Base-by-base conservation (phyloP, 306 rosid species). In the Sicyos edulis region DNA sequence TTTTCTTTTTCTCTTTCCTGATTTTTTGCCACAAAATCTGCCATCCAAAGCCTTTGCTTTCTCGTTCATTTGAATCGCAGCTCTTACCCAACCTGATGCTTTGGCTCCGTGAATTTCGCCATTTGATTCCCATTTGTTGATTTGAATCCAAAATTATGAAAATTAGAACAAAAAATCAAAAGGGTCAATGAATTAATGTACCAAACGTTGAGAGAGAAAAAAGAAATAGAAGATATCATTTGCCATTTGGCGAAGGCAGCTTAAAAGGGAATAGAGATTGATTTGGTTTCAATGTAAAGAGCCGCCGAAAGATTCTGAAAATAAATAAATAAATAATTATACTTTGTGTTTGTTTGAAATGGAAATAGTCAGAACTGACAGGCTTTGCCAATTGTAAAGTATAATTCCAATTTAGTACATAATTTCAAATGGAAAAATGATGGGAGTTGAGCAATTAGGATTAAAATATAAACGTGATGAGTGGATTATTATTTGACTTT, bases 1-100 rank as follows among this genome's bases (percentile, higher is more conserved):
- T 10, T 59, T 22, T 73, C 15, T 15, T 58, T 69, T 73, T 73
- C 76, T 73, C 68, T 15, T 58, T 73, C 70, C 45, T 45, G 45
- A 73, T 44, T 19, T 34, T 59, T 16, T 60, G 21, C 76, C 76
- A 73, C 21, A 73, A 26, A 10, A 37, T 42, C 24, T 10, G 69
- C 76, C 76, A 73, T 44, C 66, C 50, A 9, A 19, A 10, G 3
- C 58, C 21, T 45, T 22, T 60, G 68, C 42, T 57, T 14, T 58
- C 70, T n/a, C 16, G 55, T 34, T 73, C 45, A 4, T 16, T 32
- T 1, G 42, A 61, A 22, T 37, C 75, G 42, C 12, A 72, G 66
- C 21, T 44, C 57, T 24, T 37, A 1, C 76, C 76, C n/a, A 73
- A 24, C 15, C 76, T 65, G 44, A 73, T 59, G 57, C 68, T 73